phyloP scores from a whole-genome alignment of 2,329 filamentous ascomycete genomes.

The Pestalotiopsis sp. region DNA sequence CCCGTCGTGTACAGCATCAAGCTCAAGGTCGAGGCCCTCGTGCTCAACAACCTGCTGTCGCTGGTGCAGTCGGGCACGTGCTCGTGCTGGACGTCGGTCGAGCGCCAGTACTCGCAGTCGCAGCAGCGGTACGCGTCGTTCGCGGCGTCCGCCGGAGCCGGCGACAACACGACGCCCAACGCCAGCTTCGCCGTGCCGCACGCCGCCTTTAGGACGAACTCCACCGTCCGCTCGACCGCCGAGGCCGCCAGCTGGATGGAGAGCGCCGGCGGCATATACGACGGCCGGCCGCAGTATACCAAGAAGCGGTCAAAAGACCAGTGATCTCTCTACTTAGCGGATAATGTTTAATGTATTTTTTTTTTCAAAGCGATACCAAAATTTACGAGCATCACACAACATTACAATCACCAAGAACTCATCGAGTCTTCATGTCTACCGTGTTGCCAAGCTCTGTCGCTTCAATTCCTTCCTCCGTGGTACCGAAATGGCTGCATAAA shows the following conservation, averaged over 20 bases:
- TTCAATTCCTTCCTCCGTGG: too few species aligned
- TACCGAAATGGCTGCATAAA: too few species aligned
- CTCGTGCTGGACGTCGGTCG: not conserved
- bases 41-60: constrained; percentile 39
- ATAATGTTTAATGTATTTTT: too few species aligned
- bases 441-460: too few species aligned
- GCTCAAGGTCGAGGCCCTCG: constrained; percentile 56
- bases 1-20: constrained; percentile 44
- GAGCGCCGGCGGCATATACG: not conserved
- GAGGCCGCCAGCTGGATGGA: not conserved
- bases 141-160: not conserved
- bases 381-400: not conserved
- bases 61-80: constrained; percentile 2
- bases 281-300: not conserved
- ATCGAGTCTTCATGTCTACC: too few species aligned
- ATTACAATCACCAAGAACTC: too few species aligned
- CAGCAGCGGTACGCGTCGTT: not conserved
- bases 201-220: not conserved
- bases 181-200: not conserved
- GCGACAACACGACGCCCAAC: not conserved
- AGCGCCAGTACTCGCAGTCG: not conserved
- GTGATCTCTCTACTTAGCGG: not conserved
- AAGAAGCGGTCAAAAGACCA: constrained; percentile 1
- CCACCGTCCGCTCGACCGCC: not conserved
- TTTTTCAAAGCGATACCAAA: not conserved